These are phyloP conservation scores for Hypoxylon sp. DNA, from an alignment of 2,329 filamentous ascomycete species.

Conservation along the genomic window DNA sequence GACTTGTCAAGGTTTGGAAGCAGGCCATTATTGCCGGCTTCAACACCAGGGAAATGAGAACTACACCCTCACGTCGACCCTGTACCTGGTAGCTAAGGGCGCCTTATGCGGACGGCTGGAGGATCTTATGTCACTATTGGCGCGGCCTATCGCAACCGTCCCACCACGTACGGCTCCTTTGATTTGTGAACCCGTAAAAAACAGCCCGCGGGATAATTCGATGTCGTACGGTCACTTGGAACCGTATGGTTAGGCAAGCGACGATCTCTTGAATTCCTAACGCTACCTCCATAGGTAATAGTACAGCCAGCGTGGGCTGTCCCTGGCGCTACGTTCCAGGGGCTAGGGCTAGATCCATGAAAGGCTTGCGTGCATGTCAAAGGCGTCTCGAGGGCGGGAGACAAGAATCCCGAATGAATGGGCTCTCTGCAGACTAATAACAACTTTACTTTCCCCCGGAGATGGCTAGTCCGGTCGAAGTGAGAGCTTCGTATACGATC, in stretches of 20 bases:
- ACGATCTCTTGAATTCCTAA: constrained; percentile 23
- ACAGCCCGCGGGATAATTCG: constrained; percentile 26
- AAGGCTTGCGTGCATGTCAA: constrained; percentile 22
- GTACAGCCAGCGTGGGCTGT: constrained; percentile 24
- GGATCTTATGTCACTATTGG: constrained; percentile 44
- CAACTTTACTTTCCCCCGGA: neutral
- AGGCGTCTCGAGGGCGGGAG: constrained; percentile 9
- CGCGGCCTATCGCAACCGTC: constrained; percentile 34
- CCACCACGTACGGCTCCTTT: constrained; percentile 23
- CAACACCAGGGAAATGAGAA: constrained; percentile 2
- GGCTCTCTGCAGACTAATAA: constrained; percentile 4
- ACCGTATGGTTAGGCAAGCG: constrained; percentile 28
- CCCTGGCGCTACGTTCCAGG: constrained; percentile 25
- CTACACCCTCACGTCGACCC: constrained; percentile 11
- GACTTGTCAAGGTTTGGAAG: constrained; percentile 29
- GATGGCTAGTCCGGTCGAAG: neutral
- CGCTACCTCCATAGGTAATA: constrained; percentile 11
- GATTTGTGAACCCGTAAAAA: constrained; percentile 20
- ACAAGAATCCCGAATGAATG: constrained; percentile 12
- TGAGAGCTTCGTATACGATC: constrained; percentile 4
- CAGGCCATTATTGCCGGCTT: constrained; percentile 26
- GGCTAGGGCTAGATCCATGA: constrained; percentile 24
- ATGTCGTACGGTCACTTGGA: constrained; percentile 20
- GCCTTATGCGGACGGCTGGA: constrained; percentile 30
- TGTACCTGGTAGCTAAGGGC: constrained; percentile 28